A percentile compares a stretch with the other conserved stretches of the same genome.
phyloP scores from a whole-genome alignment of 2,329 filamentous ascomycete genomes.

The Cladophialophora psammophila region DNA sequence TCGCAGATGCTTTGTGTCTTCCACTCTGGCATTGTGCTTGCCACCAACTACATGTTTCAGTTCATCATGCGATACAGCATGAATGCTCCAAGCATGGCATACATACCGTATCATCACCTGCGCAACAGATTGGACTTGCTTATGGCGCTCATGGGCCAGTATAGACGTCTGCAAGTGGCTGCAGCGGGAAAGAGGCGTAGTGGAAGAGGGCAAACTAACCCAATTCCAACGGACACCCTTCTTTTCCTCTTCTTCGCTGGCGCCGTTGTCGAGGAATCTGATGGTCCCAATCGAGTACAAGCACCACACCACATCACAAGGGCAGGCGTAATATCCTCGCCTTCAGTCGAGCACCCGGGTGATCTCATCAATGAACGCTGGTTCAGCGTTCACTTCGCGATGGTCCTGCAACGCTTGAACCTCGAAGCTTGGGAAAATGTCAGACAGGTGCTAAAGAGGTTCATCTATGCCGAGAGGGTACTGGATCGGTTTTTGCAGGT shows the following conservation, averaged over 20 bases:
- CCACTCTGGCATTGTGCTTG: constrained; percentile 22
- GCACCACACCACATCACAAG: constrained; percentile 3
- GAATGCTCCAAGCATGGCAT: constrained; percentile 16
- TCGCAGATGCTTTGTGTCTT: constrained; percentile 11
- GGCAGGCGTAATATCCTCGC: constrained; percentile 14
- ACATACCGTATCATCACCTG: constrained; percentile 22
- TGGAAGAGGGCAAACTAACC: constrained; percentile 5
- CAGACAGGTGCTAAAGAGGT: constrained; percentile 18
- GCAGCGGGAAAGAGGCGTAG: neutral
- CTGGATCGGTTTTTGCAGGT: constrained; percentile 19
- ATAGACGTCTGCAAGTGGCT: constrained; percentile 2
- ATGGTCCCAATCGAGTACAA: constrained; percentile 6
- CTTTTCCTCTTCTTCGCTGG: constrained; percentile 27
- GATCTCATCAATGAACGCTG: constrained; percentile 26
- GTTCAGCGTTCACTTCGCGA: constrained; percentile 30
- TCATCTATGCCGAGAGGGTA: constrained; percentile 17
- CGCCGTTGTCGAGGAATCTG: constrained; percentile 25
- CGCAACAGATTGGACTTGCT: constrained; percentile 20
- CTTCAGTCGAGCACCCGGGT: constrained; percentile 6
- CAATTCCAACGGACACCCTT: constrained; percentile 22
- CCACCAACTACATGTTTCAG: constrained; percentile 23
- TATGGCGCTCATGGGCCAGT: constrained; percentile 25
- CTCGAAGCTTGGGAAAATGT: constrained; percentile 21
- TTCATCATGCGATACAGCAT: constrained; percentile 20
- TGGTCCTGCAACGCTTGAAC: constrained; percentile 21